Conservation (phyloP, 208 protist genomes). For the Trichomonas gallinae region DNA sequence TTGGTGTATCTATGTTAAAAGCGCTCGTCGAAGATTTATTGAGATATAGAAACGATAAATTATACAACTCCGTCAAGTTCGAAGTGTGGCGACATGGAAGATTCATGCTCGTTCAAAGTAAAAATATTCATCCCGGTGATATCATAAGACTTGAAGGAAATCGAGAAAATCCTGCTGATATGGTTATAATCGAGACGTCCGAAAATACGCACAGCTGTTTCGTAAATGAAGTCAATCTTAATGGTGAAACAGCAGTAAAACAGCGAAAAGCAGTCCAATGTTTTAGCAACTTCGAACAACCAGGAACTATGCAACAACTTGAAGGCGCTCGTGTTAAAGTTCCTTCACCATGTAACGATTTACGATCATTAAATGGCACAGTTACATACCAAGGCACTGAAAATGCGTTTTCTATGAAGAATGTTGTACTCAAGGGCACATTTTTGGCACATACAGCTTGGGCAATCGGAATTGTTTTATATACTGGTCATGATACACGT, state of each 20-base stretch:
- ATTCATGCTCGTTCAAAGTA: constrained; percentile 69
- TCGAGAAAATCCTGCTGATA: constrained; percentile 22
- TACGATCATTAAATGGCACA: background rate
- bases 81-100: constrained; percentile 43
- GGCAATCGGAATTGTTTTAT: background rate
- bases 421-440: background rate
- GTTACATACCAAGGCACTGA: background rate
- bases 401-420: background rate
- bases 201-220: background rate
- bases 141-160: constrained; percentile 31
- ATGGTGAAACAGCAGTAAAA: constrained; percentile 19
- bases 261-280: background rate
- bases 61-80: constrained; percentile 57
- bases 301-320: background rate
- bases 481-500: constrained; percentile 25
- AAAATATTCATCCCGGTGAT: constrained; percentile 46
- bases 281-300: background rate
- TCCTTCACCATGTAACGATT: background rate
- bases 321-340: background rate
- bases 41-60: constrained; percentile 61
- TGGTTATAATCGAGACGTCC: constrained; percentile 1
- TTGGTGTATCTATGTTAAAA: constrained; percentile 22
- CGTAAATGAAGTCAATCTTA: constrained; percentile 30
- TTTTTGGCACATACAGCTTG: background rate
- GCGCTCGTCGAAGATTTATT: constrained; percentile 62